Evolutionary conservation across 495 filamentous ascomycete genomes (phyloP).

Genomic region (Xylaria intraflava): DNA sequence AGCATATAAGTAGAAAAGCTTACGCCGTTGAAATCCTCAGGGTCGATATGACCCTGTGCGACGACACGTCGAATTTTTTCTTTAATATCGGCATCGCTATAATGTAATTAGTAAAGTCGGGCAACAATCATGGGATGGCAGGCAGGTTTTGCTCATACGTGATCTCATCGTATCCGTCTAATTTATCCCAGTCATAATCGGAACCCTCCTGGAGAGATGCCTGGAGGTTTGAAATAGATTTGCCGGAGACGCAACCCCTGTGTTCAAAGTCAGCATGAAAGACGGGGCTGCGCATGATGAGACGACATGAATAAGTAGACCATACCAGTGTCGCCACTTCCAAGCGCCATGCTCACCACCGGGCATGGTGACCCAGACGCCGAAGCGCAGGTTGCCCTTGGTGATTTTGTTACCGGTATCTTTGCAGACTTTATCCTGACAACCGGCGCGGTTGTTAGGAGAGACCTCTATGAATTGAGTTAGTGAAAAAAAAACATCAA

Average conservation of each 20-base stretch:
- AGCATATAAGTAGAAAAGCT: conserved; percentile 22
- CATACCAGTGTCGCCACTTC: conserved; percentile 75
- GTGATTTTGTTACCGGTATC: conserved; percentile 56
- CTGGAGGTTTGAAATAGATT: conserved; percentile 50
- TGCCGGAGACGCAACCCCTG: conserved; percentile 78
- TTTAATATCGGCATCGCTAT: conserved; percentile 43
- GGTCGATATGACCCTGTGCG: conserved; percentile 63
- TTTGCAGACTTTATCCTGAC: conserved; percentile 63
- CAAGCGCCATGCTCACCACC: conserved; percentile 42
- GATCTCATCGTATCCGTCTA: conserved; percentile 73
- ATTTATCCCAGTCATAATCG: conserved; percentile 34
- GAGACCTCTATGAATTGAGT: conserved; percentile 49
- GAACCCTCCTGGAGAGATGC: conserved; percentile 34
- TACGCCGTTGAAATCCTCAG: conserved; percentile 75
- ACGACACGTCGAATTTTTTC: conserved; percentile 58
- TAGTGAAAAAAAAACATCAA: conserved; percentile 5
- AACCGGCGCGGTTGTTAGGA: conserved; percentile 56
- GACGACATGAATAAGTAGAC: neutral
- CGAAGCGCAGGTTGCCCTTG: conserved; percentile 70
- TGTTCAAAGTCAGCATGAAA: conserved; percentile 8
- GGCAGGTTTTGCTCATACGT: conserved; percentile 21
- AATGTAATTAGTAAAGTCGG: conserved; percentile 5
- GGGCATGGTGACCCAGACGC: conserved; percentile 53
- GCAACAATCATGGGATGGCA: neutral
- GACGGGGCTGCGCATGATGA: neutral